Evolutionary conservation across 2,329 filamentous ascomycete species (phyloP), one percentile per base, ranked within the genome.

Genomic region (Alternaria arbusti): DNA sequence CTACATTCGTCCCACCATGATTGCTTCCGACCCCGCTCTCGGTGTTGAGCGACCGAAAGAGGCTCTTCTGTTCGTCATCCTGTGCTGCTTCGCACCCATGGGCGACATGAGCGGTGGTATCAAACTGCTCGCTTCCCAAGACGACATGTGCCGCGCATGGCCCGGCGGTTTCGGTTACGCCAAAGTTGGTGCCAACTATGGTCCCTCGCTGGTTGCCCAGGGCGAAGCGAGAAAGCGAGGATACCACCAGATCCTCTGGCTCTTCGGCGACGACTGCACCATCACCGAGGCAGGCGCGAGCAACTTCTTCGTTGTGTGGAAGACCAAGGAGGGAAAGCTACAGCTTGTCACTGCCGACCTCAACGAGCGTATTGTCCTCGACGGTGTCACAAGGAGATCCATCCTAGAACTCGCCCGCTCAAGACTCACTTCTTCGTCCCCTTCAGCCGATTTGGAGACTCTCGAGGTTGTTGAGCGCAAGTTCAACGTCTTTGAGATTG

Each of bases 161-260:
- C 93, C 93, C 20, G 94, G 94, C 65, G 94, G 95, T 10, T 97
- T 96, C 79, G 94, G 94, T 1, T 94, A 91, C 76, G 93, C 94
- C 64, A 97, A 97, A 82, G 88, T 97, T 32, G 94, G 94, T 58
- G 94, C 94, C 65, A 97, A 97, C 84, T 97, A 97, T 80, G 94
- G 94, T 0, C 94, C 94, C 17, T 90, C 88, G 20, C 85, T 97
- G 57, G 85, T 93, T 57, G 92, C 93, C 4, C 94, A 94, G 52
- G 86, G 86, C 17, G 91, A 94, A 79, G 94, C 94, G 4, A 84
- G 89, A 59, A 83, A 83, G 11, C 82, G 87, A 44, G 94, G 95
- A 0, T 97, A 89, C 81, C 88, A 95, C 76, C 95, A 97, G 85
- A 91, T 97, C 59, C 86, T 97, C n/a, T 97, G 94, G 94, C 86